Percentiles rank a stretch among this genome's conserved stretches.
Conservation (phyloP, 306 rosid genomes). For the Boehmeria nivea region DNA sequence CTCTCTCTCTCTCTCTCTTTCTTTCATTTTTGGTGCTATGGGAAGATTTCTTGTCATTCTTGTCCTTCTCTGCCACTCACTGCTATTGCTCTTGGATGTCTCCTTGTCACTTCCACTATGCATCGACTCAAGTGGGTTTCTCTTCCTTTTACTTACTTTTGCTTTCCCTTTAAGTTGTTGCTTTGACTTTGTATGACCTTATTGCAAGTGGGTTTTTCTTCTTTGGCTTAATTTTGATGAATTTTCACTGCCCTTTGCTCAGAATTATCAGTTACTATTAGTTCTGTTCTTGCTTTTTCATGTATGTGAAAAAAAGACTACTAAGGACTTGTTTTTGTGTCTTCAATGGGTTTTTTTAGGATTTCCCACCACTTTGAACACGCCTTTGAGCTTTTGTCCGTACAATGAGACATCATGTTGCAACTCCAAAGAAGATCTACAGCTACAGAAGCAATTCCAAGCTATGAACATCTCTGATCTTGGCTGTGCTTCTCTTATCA, state of each 20-base stretch:
- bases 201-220: conserved; percentile 2
- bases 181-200: background rate
- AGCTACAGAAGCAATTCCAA: conserved; percentile 54
- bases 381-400: conserved; percentile 62
- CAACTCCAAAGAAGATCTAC: conserved; percentile 62
- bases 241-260: conserved; percentile 6
- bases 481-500: conserved; percentile 63
- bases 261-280: background rate
- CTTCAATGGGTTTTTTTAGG: conserved; percentile 40
- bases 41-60: conserved; percentile 33
- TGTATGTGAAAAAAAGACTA: too few species aligned
- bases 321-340: too few species aligned
- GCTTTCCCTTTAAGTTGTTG: background rate
- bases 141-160: background rate
- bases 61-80: conserved; percentile 41
- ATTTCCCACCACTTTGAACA: conserved; percentile 50
- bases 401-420: conserved; percentile 82
- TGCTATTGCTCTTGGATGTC: conserved; percentile 50
- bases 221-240: conserved; percentile 1
- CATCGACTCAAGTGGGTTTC: conserved; percentile 66
- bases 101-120: conserved; percentile 74
- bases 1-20: background rate
- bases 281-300: too few species aligned
- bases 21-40: conserved; percentile 39
- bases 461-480: conserved; percentile 60